Conservation (phyloP, 1,284 basidiomycete species). For the Papiliotrema laurentii region DNA sequence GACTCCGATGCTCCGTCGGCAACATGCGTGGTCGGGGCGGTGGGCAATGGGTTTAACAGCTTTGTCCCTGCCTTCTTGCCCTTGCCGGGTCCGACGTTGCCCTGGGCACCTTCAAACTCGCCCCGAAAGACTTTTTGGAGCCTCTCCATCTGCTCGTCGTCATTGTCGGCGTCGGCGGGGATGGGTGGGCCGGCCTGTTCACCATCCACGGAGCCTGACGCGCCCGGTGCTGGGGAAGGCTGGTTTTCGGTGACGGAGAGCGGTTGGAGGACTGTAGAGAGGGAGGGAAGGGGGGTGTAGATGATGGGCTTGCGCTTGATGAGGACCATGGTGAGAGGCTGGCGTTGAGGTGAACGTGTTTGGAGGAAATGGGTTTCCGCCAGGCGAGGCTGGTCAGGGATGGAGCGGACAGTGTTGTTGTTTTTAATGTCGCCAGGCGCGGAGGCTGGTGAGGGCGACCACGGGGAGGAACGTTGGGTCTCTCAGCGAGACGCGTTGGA, state of each 20-base stretch:
- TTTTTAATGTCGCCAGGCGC: too few relatives aligned
- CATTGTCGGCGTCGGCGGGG: conserved; percentile 36
- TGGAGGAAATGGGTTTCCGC: background rate
- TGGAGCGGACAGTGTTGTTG: background rate
- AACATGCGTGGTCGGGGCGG: background rate
- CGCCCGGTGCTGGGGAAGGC: conserved; percentile 2
- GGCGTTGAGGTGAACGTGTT: background rate
- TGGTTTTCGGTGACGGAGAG: conserved; percentile 42
- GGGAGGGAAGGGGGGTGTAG: conserved; percentile 55
- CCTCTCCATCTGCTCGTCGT: conserved; percentile 38
- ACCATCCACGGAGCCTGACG: background rate
- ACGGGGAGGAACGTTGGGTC: too few relatives aligned
- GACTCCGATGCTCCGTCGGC: background rate
- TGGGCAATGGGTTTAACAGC: background rate
- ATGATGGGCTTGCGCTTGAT: conserved; percentile 86
- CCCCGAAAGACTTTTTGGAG: conserved; percentile 26
- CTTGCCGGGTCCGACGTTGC: conserved; percentile 5
- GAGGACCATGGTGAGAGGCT: conserved; percentile 65
- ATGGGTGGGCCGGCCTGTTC: conserved; percentile 6
- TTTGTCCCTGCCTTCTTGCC: conserved; percentile 11
- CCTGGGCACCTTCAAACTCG: conserved; percentile 12
- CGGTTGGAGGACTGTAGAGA: conserved; percentile 55
- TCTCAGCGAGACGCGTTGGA: too few relatives aligned
- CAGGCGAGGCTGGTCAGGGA: background rate
- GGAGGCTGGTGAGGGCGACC: too few relatives aligned